Percentiles rank a stretch among this genome's conserved stretches.
Evolutionary conservation across 495 filamentous ascomycete genomes (phyloP).

Genomic region (Peziza echinospora): DNA sequence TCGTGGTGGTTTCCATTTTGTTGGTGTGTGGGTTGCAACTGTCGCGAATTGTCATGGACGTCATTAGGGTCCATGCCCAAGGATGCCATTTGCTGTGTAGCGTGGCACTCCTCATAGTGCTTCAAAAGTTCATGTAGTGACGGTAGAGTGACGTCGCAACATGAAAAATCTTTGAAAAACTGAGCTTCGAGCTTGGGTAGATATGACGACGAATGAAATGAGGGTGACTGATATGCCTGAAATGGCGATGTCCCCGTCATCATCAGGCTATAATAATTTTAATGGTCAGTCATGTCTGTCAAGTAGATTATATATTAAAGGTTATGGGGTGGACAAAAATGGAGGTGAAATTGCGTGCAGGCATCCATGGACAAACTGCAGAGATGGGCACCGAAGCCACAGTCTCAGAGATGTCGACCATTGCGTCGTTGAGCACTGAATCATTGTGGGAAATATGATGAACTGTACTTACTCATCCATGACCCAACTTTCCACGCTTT

Average conservation of each 20-base stretch:
- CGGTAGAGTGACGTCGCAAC: slow-evolving; percentile 68
- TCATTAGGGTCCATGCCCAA: slow-evolving; percentile 15
- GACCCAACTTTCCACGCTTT: slow-evolving; percentile 91
- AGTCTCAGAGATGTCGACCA: slow-evolving; percentile 17
- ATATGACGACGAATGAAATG: slow-evolving; percentile 93
- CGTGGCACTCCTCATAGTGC: slow-evolving; percentile 89
- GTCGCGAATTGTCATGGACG: slow-evolving; percentile 33
- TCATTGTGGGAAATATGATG: slow-evolving; percentile 2
- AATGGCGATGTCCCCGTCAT: slow-evolving; percentile 95
- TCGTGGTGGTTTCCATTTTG: slow-evolving; percentile 11
- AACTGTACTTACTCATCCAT: slow-evolving; percentile 71
- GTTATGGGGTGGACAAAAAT: slow-evolving; percentile 5
- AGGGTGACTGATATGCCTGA: slow-evolving; percentile 59
- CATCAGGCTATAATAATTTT: slow-evolving; percentile 54
- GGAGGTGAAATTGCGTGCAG: slow-evolving; percentile 6
- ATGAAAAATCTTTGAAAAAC: slow-evolving; percentile 89
- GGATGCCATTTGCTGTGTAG: slow-evolving; percentile 24
- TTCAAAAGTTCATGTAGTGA: slow-evolving; percentile 86
- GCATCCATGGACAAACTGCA: too few species aligned
- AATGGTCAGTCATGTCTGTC: slow-evolving; percentile 19
- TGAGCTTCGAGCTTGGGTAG: slow-evolving; percentile 91
- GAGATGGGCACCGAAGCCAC: slow-evolving; percentile 4
- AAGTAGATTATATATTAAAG: slow-evolving; percentile 10
- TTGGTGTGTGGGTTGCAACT: slow-evolving; percentile 25
- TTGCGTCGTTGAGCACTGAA: background rate